Percentiles rank a stretch among this genome's conserved stretches.
Evolutionary conservation across 495 filamentous ascomycete species (phyloP).

Genomic region (Aspergillus avenaceus): DNA sequence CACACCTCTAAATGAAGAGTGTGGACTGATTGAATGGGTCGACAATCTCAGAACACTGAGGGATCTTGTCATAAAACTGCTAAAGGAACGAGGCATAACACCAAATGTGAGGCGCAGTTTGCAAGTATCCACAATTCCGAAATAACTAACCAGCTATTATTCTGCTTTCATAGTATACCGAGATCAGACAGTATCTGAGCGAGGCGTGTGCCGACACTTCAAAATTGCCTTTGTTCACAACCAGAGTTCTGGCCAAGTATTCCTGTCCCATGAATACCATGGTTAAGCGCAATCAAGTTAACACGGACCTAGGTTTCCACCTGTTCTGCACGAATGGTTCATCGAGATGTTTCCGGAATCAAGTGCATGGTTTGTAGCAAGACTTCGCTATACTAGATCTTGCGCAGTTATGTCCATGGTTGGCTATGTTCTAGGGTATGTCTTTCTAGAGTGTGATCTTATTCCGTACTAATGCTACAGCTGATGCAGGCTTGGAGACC

Average conservation of each 20-base stretch:
- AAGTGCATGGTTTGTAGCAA: conserved; percentile 82
- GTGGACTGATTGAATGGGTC: conserved; percentile 98
- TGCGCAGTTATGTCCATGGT: conserved; percentile 98
- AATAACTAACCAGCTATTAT: no score
- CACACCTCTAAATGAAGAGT: conserved; percentile 95
- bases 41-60: conserved; percentile 90
- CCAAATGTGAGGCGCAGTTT: conserved; percentile 40
- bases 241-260: conserved; percentile 53
- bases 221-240: conserved; percentile 65
- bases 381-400: conserved; percentile 87
- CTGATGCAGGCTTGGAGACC: conserved; percentile 72
- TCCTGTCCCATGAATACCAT: conserved; percentile 3
- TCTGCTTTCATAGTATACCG: conserved; percentile 48
- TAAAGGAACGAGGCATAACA: conserved; percentile 64
- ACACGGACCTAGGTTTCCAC: conserved; percentile 55
- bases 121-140: not conserved
- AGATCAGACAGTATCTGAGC: conserved; percentile 54
- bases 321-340: conserved; percentile 92
- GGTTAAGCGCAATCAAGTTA: conserved; percentile 4
- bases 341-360: conserved; percentile 91
- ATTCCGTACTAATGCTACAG: not conserved
- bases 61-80: conserved; percentile 78
- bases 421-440: conserved; percentile 79
- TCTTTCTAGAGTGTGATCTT: not conserved
- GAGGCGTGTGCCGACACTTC: conserved; percentile 50